Evolutionary conservation across 768 basidiomycete genomes (phyloP).

Genomic region (Mycena floridula): DNA sequence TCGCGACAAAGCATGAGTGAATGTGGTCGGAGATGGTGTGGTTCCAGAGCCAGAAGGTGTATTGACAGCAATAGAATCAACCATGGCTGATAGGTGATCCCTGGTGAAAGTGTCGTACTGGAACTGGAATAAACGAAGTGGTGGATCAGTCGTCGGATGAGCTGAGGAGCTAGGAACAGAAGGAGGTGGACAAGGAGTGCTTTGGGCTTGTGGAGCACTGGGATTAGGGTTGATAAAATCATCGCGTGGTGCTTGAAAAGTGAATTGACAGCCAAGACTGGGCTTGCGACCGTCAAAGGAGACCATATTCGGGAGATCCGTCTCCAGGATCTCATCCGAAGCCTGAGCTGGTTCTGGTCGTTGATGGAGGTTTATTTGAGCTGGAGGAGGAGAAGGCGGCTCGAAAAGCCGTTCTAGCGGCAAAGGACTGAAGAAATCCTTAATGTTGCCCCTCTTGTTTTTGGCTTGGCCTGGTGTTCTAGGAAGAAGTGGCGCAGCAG

Average conservation of each 20-base stretch:
- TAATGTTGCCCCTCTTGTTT: conserved; percentile 52
- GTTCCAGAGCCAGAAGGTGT: conserved; percentile 52
- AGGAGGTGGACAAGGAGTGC: conserved; percentile 38
- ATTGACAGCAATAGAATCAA: conserved; percentile 88
- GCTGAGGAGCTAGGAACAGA: conserved; percentile 6
- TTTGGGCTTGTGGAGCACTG: conserved; percentile 49
- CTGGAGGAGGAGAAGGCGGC: conserved; percentile 64
- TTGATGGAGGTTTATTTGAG: conserved; percentile 9
- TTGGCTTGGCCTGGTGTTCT: conserved; percentile 55
- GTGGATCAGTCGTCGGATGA: conserved; percentile 56
- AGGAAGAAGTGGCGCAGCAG: conserved; percentile 46
- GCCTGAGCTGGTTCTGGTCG: conserved; percentile 9
- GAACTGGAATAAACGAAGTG: conserved; percentile 83
- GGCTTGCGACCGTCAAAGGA: conserved; percentile 40
- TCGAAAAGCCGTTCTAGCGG: conserved; percentile 91
- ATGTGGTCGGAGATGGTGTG: conserved; percentile 40
- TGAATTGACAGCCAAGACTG: conserved; percentile 58
- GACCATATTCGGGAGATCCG: conserved; percentile 43
- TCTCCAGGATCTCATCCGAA: conserved; percentile 40
- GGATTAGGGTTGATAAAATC: conserved; percentile 21
- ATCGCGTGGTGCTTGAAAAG: conserved; percentile 59
- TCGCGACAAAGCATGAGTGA: conserved; percentile 37
- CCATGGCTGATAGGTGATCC: conserved; percentile 88
- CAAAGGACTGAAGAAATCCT: conserved; percentile 84
- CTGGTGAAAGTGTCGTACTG: conserved; percentile 96